Base-by-base conservation (phyloP, 2,329 filamentous ascomycete genomes). In the Colletotrichum cereale region DNA sequence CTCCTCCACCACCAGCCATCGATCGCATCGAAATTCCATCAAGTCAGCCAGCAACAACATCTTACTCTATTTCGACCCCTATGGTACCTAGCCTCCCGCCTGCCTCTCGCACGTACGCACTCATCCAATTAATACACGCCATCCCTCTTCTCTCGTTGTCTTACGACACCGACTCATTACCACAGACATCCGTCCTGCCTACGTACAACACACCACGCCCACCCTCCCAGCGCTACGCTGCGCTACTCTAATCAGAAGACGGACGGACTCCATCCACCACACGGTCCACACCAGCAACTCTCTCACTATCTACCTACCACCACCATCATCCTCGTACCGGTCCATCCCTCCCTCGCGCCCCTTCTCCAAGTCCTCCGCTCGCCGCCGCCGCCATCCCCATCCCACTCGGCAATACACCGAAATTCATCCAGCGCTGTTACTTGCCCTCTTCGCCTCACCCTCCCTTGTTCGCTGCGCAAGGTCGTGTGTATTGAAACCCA, bases 401-500 rank as follows among this genome's bases (percentile, higher is more conserved):
- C 24, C 40, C 58, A 56, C 26, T 47, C 68, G 64, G 68, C 40
- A 62, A 53, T 47, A 44, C 68, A 58, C 57, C 68, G 68, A 67
- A 63, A 63, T 44, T 29, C 38, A 16, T 34, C 42, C 64, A 50
- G 47, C 34, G 8, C 42, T 47, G 42, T 44, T 44, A 44, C 18
- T 44, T 62, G 58, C 52, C 31, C 31, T 50, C 38, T 21, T 18
- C 31, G 47, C 63, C 53, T 42, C 55, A 48, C 48, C 50, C 56
- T 71, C 40, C 48, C 63, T 71, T 67, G 64, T 67, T 44, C 34
- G 42, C 52, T 55, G 26, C 36, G 40, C 31, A 63, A 48, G 50
- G 40, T 47, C n/a, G 31, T 48, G 40, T 42, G 42, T 48, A 11
- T 36, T 50, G 44, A 26, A 52, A 65, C 47, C 48, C 38, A 34